Conservation (phyloP, 345 rosid genomes). For the Dimocarpus longan region DNA sequence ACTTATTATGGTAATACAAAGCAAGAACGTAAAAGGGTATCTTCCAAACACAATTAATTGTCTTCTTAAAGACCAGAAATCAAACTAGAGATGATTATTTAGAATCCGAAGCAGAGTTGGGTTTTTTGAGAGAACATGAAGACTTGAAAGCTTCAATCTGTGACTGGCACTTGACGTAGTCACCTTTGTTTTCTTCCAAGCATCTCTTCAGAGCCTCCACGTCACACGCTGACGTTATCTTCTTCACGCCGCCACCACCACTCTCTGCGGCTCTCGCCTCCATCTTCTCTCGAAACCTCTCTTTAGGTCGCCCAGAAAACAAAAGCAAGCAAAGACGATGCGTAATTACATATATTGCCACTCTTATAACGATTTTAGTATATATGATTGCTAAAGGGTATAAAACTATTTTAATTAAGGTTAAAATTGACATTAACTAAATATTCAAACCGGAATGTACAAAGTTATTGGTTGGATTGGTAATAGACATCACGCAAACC, state of each 20-base stretch:
- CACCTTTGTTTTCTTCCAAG: constrained; percentile 83
- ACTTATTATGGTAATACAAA: background rate
- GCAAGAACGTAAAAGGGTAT: background rate
- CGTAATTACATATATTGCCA: background rate
- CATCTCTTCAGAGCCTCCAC: constrained; percentile 90
- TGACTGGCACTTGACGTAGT: constrained; percentile 63
- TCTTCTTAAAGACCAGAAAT: background rate
- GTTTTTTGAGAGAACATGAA: constrained; percentile 65
- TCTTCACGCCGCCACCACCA: constrained; percentile 38
- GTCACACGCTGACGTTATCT: constrained; percentile 62
- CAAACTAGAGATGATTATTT: background rate
- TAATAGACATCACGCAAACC: too few species aligned
- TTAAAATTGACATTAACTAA: too few species aligned
- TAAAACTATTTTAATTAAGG: too few species aligned
- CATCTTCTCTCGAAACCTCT: constrained; percentile 17
- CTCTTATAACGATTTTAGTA: too few species aligned
- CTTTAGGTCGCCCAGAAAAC: constrained; percentile 10
- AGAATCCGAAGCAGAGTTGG: constrained; percentile 29
- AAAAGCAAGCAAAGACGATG: too few species aligned
- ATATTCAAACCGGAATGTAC: too few species aligned
- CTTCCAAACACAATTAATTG: background rate
- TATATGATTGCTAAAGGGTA: too few species aligned
- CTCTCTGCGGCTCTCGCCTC: constrained; percentile 29
- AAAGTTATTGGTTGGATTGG: too few species aligned
- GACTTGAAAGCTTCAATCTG: constrained; percentile 81